Evolutionary conservation across 2,329 filamentous ascomycete genomes (phyloP).

Genomic region (Penicillium sp.): DNA sequence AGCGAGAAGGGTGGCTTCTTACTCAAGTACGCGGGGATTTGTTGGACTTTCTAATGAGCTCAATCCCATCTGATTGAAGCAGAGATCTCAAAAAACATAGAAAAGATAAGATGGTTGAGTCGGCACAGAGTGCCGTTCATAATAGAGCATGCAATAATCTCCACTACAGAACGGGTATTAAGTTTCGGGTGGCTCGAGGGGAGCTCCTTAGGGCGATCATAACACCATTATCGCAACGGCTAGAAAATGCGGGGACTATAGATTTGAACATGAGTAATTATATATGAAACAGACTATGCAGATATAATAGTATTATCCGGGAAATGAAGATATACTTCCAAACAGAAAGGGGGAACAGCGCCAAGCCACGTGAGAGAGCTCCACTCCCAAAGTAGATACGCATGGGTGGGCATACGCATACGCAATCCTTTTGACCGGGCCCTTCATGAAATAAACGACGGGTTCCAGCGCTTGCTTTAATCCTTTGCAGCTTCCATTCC

Average conservation of each 20-base stretch:
- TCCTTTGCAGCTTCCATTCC: background rate
- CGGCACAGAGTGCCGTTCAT: background rate
- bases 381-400: slow-evolving; percentile 15
- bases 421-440: slow-evolving; percentile 13
- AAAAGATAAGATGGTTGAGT: background rate
- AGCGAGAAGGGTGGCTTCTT: too few species aligned
- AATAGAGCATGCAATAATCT: background rate
- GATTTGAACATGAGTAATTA: background rate
- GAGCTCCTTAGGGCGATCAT: background rate
- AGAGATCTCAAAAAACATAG: too few species aligned
- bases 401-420: slow-evolving; percentile 18
- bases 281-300: background rate
- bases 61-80: background rate
- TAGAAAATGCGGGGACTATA: background rate
- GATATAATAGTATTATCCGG: background rate
- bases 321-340: background rate
- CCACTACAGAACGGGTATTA: background rate
- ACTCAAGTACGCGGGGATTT: background rate
- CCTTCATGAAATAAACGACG: background rate
- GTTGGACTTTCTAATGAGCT: background rate
- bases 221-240: background rate
- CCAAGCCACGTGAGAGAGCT: slow-evolving; percentile 21
- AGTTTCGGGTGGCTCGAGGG: background rate
- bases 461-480: background rate
- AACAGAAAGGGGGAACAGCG: background rate